A percentile compares a stretch with the other conserved stretches of the same genome.
phyloP scores from a whole-genome alignment of 345 rosid genomes.

The Stellera chamaejasme region DNA sequence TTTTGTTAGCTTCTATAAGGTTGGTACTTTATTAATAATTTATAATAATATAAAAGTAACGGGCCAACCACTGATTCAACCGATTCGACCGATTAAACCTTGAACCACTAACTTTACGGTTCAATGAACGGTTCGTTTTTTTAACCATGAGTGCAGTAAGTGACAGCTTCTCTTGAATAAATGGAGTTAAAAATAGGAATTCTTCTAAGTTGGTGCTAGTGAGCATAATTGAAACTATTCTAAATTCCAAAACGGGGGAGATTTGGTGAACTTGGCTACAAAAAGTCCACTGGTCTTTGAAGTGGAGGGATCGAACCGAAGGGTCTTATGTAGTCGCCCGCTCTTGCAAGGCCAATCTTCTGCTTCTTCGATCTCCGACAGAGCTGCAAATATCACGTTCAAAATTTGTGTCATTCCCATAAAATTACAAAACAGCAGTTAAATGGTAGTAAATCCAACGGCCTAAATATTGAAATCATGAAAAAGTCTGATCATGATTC shows the following conservation, averaged over 20 bases:
- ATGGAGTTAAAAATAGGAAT: no score
- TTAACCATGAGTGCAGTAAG: no score
- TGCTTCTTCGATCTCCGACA: conserved; percentile 60
- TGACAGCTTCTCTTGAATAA: no score
- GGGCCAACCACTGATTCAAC: no score
- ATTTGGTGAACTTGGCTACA: conserved; percentile 63
- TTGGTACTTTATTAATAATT: no score
- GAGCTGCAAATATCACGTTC: conserved; percentile 29
- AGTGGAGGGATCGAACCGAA: conserved; percentile 73
- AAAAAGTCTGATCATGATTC: neutral
- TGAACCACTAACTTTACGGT: no score
- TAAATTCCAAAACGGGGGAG: conserved; percentile 7
- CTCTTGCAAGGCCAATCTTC: conserved; percentile 73
- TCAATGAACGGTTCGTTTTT: no score
- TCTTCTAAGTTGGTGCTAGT: no score
- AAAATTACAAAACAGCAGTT: neutral
- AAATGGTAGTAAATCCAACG: neutral
- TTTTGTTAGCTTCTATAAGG: no score
- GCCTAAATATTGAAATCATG: neutral
- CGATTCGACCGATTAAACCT: no score
- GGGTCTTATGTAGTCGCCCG: conserved; percentile 64
- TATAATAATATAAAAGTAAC: no score
- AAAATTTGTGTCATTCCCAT: no score
- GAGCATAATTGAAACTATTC: neutral
- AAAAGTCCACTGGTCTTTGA: conserved; percentile 96